These are phyloP conservation scores for Apiospora arundinis DNA, from an alignment of 2,329 filamentous ascomycete species.

Conservation along the genomic window DNA sequence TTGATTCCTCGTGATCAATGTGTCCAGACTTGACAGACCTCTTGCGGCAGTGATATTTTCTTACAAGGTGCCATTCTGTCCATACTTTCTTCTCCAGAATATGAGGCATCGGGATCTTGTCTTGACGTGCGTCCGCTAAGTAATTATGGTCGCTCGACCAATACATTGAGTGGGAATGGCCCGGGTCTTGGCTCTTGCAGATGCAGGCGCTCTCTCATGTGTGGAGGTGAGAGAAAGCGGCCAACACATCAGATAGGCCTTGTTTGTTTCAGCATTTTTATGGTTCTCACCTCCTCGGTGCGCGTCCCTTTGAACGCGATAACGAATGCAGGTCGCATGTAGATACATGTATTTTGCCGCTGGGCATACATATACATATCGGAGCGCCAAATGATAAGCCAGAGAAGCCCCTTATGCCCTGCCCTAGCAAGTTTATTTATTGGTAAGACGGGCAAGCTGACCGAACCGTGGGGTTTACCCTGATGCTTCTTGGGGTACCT, in stretches of 20 bases:
- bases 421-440: constrained; percentile 1
- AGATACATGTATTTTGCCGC: constrained; percentile 17
- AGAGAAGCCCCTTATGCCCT: constrained; percentile 5
- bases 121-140: not conserved
- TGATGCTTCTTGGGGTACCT: not conserved
- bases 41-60: not conserved
- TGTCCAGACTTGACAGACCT: not conserved
- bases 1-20: constrained; percentile 9
- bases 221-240: constrained; percentile 16
- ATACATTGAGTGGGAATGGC: not conserved
- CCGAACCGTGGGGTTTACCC: constrained; percentile 21
- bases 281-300: constrained; percentile 21
- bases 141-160: constrained; percentile 6
- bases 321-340: constrained; percentile 6
- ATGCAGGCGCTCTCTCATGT: constrained; percentile 14
- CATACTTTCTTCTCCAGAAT: not conserved
- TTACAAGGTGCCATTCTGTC: not conserved
- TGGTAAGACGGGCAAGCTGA: constrained; percentile 17
- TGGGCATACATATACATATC: constrained; percentile 6
- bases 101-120: not conserved
- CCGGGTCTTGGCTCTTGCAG: constrained; percentile 14
- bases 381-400: constrained; percentile 16
- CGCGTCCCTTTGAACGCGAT: constrained; percentile 15
- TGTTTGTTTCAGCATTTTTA: constrained; percentile 23
- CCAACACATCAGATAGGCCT: constrained; percentile 19